Evolutionary conservation across 2,329 filamentous ascomycete genomes (phyloP).

Genomic region (Teratosphaeria epicoccoides): DNA sequence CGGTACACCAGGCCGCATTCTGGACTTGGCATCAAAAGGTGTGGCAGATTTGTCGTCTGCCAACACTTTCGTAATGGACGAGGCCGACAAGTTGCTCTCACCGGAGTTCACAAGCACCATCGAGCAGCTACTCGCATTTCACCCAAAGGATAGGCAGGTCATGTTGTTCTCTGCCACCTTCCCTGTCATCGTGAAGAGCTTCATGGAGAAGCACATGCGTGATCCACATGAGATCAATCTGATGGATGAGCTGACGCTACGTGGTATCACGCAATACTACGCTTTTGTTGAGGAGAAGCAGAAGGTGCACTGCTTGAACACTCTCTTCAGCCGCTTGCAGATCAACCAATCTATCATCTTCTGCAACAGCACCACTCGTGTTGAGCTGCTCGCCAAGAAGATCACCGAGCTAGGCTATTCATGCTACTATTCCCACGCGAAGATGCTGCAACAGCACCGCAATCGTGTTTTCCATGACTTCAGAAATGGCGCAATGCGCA

Average conservation of each 20-base stretch:
- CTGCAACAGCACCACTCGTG: slow-evolving; percentile 97
- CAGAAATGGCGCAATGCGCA: slow-evolving; percentile 93
- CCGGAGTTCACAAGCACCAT: slow-evolving; percentile 96
- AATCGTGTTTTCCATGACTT: slow-evolving; percentile 99
- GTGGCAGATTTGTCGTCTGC: slow-evolving; percentile 94
- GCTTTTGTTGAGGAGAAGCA: slow-evolving; percentile 99
- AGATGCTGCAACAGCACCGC: slow-evolving; percentile 92
- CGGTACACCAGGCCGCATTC: slow-evolving; percentile 89
- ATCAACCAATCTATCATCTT: slow-evolving; percentile 99
- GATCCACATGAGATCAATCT: slow-evolving; percentile 97
- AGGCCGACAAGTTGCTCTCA: slow-evolving; percentile 94
- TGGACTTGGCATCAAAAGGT: slow-evolving; percentile 91
- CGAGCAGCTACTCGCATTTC: slow-evolving; percentile 87
- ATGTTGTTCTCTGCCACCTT: slow-evolving; percentile 99
- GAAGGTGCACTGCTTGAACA: slow-evolving; percentile 98
- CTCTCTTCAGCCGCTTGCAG: slow-evolving; percentile 95
- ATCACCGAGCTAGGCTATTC: slow-evolving; percentile 98
- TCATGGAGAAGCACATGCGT: slow-evolving; percentile 96
- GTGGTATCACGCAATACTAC: slow-evolving; percentile 98
- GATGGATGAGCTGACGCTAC: slow-evolving; percentile 96
- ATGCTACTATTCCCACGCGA: slow-evolving; percentile 97
- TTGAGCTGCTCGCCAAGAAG: slow-evolving; percentile 95
- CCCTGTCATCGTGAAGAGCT: slow-evolving; percentile 90
- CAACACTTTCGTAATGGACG: slow-evolving; percentile 98
- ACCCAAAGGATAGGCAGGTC: slow-evolving; percentile 93